Base-by-base conservation (phyloP, 2,329 filamentous ascomycete species). In the Xylaria sp. region DNA sequence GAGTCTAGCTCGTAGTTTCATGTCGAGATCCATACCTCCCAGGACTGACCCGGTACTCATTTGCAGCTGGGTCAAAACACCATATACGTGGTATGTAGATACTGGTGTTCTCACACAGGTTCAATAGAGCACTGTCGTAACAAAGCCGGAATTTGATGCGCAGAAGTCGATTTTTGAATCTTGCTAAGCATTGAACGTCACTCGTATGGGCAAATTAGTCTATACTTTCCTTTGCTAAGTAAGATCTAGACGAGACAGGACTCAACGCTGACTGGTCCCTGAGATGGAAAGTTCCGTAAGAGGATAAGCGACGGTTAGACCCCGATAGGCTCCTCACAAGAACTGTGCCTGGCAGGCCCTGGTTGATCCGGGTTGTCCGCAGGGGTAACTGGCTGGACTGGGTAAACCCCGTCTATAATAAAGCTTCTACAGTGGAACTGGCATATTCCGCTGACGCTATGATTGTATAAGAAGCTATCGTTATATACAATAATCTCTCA, bases 291-390 rank as follows among this genome's bases (percentile, higher is more conserved):
- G 61, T 55, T 61, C 68, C 61, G 68, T 20, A 66, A 28, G 41
- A 34, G 51, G 57, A 48, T 20, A 41, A 41, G 41, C 46, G 59
- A 46, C 57, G 68, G 68, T 65, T 68, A 32, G 46, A 54, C 64
- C 61, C 68, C 65, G 68, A 70, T 70, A 70, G 68, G 68, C 25
- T 48, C 65, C 61, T 51, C 51, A 55, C 23, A 59, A 13, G 39
- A 60, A 41, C 46, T 63, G 58, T 54, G 58, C 60, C 65, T 59
- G n/a, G 51, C 37, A 61, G 48, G 48, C 48, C 62, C 50, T 25
- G 46, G 56, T 50, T 65, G 56, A 54, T 48, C 61, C 46, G 20
- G 39, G 44, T 20, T 60, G 23, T 44, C 25, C 20, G 51, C 41
- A 51, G 64, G 58, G 61, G 18, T 9, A 32, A 2, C 25, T 10